phyloP scores from a whole-genome alignment of 345 rosid genomes.

The Heritiera littoralis region DNA sequence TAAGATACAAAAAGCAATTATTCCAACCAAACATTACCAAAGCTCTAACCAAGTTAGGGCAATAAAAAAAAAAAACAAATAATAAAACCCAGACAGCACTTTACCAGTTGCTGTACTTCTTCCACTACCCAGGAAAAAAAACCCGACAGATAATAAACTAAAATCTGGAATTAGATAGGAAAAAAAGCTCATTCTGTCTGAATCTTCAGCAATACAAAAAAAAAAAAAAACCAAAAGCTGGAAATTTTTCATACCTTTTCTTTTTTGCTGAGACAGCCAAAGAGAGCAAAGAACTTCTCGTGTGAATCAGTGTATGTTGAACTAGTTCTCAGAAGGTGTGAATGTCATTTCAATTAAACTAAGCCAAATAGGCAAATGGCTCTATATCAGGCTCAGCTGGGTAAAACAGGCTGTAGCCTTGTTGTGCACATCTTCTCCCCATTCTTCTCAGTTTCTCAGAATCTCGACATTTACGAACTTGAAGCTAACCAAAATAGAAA shows the following conservation, averaged over 20 bases:
- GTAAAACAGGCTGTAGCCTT: not conserved
- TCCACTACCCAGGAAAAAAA: constrained; percentile 7
- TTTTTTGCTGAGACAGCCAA: constrained; percentile 13
- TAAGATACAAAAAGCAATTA: too few relatives aligned
- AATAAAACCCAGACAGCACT: constrained; percentile 10
- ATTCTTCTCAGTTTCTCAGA: not conserved
- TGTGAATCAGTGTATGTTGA: not conserved
- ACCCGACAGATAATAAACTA: constrained; percentile 14
- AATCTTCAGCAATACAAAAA: constrained; percentile 20
- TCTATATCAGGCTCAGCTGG: not conserved
- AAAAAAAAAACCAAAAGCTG: constrained; percentile 1
- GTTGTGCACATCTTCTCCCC: not conserved
- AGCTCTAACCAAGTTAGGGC: too few relatives aligned
- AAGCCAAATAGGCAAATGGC: constrained; percentile 6
- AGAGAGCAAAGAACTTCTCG: not conserved
- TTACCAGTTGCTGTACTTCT: constrained; percentile 17
- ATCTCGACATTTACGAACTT: not conserved
- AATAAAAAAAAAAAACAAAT: not conserved
- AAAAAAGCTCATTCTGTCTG: constrained; percentile 19
- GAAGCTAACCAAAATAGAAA: constrained; percentile 5
- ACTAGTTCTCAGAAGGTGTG: constrained; percentile 4
- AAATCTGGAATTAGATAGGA: not conserved
- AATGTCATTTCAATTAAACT: not conserved
- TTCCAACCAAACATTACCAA: too few relatives aligned
- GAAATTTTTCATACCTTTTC: constrained; percentile 2